Percentiles rank a stretch among this genome's conserved stretches.
phyloP scores from a whole-genome alignment of 1,139 yeast genomes.

The Blastobotrys petasosporus region DNA sequence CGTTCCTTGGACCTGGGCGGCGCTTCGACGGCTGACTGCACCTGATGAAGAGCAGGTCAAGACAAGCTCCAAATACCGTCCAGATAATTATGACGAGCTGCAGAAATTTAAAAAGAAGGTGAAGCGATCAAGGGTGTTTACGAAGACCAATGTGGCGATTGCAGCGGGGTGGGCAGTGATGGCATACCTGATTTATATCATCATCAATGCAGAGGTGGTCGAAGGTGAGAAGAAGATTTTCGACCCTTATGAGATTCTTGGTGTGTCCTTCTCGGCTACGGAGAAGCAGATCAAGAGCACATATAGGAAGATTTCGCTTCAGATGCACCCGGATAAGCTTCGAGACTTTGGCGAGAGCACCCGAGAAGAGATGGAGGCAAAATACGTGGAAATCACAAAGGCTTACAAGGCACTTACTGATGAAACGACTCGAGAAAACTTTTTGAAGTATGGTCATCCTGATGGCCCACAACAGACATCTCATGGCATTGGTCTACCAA shows the following conservation, averaged over 20 bases:
- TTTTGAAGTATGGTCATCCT: slow-evolving; percentile 87
- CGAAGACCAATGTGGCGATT: slow-evolving; percentile 40
- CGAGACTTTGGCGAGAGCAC: slow-evolving; percentile 48
- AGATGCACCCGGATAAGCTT: slow-evolving; percentile 91
- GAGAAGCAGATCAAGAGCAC: slow-evolving; percentile 77
- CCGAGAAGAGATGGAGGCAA: slow-evolving; percentile 64
- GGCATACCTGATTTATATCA: slow-evolving; percentile 45
- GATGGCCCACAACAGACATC: slow-evolving; percentile 93
- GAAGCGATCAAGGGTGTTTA: slow-evolving; percentile 22
- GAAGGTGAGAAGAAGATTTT: slow-evolving; percentile 50
- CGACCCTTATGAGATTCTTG: slow-evolving; percentile 89
- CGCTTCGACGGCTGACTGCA: slow-evolving; percentile 24
- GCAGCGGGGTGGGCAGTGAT: slow-evolving; percentile 65
- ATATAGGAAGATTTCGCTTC: slow-evolving; percentile 79
- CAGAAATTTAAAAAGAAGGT: slow-evolving; percentile 39
- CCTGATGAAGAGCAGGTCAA: slow-evolving; percentile 11
- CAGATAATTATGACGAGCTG: slow-evolving; percentile 43
- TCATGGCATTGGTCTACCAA: slow-evolving; percentile 97
- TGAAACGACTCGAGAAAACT: slow-evolving; percentile 76
- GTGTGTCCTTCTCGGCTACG: slow-evolving; percentile 59
- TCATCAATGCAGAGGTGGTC: slow-evolving; percentile 39
- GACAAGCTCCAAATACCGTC: slow-evolving; percentile 23
- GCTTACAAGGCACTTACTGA: slow-evolving; percentile 96
- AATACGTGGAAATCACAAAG: slow-evolving; percentile 74
- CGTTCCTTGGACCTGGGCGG: slow-evolving; percentile 60